A percentile compares a stretch with the other conserved stretches of the same genome.
phyloP scores from a whole-genome alignment of 305 asterid species.

The Fraxinus platypoda region DNA sequence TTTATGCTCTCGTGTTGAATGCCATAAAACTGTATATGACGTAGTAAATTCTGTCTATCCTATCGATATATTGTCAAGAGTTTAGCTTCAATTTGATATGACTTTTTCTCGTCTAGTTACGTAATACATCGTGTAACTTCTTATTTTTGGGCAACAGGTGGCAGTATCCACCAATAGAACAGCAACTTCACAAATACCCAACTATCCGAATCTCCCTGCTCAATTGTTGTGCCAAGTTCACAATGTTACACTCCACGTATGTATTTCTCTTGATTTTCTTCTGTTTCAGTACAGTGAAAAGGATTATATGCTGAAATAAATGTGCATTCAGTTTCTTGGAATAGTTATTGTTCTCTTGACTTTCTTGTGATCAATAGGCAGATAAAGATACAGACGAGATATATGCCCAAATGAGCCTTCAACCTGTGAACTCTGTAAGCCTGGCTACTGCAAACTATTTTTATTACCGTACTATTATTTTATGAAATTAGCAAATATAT shows the following conservation, averaged over 20 bases:
- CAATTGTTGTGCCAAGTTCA: constrained; percentile 91
- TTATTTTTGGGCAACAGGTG: constrained; percentile 47
- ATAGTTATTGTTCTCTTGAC: background rate
- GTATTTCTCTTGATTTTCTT: constrained; percentile 8
- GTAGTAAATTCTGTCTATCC: background rate
- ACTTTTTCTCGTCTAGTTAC: background rate
- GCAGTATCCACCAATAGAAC: constrained; percentile 87
- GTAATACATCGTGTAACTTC: background rate
- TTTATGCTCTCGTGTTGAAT: background rate
- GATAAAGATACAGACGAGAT: constrained; percentile 95
- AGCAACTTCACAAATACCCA: constrained; percentile 80
- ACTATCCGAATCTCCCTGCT: constrained; percentile 84
- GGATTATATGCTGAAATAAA: background rate
- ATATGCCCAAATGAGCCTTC: constrained; percentile 94
- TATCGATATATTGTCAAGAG: background rate
- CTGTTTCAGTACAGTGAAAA: background rate
- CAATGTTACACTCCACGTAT: constrained; percentile 81
- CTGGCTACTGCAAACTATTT: background rate
- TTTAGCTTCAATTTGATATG: background rate
- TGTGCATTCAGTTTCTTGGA: background rate
- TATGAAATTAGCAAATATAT: background rate
- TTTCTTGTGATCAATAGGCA: constrained; percentile 50
- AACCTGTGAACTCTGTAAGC: constrained; percentile 80
- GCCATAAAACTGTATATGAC: background rate
- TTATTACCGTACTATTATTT: background rate